Percentiles rank a stretch among this genome's conserved stretches.
Evolutionary conservation across 1,139 yeast species (phyloP).

Genomic region (Pichia sp.): DNA sequence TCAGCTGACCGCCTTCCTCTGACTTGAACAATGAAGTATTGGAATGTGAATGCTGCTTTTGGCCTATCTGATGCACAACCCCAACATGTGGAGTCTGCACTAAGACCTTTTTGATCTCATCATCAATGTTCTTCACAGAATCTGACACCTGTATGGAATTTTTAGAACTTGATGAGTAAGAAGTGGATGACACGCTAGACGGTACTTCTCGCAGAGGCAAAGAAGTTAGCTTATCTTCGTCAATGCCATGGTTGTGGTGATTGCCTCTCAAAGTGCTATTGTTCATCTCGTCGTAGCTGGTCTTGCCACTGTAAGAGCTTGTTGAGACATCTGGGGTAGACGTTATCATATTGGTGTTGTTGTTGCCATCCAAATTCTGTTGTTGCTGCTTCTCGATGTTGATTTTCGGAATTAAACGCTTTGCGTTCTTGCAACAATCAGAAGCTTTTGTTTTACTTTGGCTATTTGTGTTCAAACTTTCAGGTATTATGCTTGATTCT

Average conservation of each 20-base stretch:
- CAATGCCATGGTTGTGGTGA: not conserved
- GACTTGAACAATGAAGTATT: not conserved
- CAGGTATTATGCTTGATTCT: conserved; percentile 6
- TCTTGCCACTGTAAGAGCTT: not conserved
- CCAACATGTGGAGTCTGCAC: conserved; percentile 4
- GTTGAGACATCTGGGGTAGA: not conserved
- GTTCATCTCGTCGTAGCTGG: not conserved
- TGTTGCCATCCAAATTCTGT: not conserved
- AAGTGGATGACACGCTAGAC: not conserved
- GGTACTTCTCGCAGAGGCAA: not conserved
- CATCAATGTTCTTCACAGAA: conserved; percentile 12
- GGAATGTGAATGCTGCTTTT: conserved; percentile 8
- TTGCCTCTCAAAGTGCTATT: not conserved
- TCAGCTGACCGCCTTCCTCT: not conserved
- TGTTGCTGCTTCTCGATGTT: conserved; percentile 1
- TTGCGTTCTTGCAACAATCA: not conserved
- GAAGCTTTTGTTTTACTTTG: not conserved
- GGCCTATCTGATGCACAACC: conserved; percentile 4
- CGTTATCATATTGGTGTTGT: not conserved
- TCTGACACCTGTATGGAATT: conserved; percentile 9
- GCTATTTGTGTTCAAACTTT: not conserved
- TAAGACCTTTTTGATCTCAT: conserved; percentile 7
- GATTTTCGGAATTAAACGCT: conserved; percentile 1
- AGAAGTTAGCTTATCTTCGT: not conserved
- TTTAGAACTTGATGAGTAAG: conserved; percentile 1